Conservation (phyloP, 2,329 filamentous ascomycete genomes). For the Bipolaris oryzae region DNA sequence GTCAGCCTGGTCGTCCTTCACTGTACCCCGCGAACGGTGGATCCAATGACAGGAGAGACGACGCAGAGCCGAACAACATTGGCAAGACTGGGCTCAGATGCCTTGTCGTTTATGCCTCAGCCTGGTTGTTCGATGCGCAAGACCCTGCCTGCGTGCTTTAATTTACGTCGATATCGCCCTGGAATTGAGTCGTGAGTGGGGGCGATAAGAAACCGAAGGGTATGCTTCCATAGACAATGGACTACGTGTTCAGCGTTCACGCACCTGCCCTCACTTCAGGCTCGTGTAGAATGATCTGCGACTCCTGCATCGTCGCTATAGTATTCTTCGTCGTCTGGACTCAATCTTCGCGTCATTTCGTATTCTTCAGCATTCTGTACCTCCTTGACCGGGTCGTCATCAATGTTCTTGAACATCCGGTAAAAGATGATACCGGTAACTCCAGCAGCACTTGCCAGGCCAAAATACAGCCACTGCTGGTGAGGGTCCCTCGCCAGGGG, state of each 20-base stretch:
- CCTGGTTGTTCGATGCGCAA: neutral
- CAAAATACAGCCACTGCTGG: conserved; percentile 70
- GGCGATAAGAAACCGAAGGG: neutral
- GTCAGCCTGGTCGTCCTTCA: conserved; percentile 6
- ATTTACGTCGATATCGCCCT: neutral
- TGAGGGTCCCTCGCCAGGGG: conserved; percentile 67
- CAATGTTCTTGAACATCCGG: conserved; percentile 48
- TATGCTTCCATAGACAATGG: neutral
- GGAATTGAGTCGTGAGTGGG: no score
- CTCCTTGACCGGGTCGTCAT: conserved; percentile 1
- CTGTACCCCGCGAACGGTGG: neutral
- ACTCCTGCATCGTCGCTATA: neutral
- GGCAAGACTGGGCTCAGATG: conserved; percentile 7
- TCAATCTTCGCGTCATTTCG: conserved; percentile 14
- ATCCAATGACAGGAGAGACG: neutral
- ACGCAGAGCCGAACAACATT: conserved; percentile 1
- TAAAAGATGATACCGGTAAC: conserved; percentile 61
- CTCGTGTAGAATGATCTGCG: neutral
- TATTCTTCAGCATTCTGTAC: conserved; percentile 23
- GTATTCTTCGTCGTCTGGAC: conserved; percentile 7
- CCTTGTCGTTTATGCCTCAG: neutral
- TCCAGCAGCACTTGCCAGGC: conserved; percentile 59
- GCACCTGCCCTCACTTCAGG: neutral
- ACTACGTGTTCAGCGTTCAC: no score
- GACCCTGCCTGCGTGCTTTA: no score